Conservation (phyloP, 179 eudicot genomes). For the Beta lomatogona region DNA sequence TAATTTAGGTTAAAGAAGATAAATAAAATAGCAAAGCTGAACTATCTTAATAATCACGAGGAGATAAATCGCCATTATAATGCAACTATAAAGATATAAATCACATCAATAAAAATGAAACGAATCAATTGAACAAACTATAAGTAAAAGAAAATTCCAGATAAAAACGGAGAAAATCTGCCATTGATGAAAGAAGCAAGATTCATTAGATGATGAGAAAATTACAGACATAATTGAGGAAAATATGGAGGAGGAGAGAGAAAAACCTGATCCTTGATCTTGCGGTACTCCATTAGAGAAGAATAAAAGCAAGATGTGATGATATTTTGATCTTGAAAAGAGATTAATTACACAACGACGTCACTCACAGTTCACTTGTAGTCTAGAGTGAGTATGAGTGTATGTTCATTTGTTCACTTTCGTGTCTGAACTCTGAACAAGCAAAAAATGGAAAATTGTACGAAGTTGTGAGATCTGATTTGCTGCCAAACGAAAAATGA, state of each 20-base stretch:
- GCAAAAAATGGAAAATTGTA: neutral
- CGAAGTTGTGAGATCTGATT: neutral
- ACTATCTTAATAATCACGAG: neutral
- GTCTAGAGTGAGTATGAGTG: neutral
- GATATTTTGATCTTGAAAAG: neutral
- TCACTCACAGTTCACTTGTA: neutral
- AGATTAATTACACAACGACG: neutral
- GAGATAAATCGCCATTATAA: neutral
- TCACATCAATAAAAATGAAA: neutral
- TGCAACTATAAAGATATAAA: neutral
- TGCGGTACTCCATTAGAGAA: slow-evolving; percentile 69
- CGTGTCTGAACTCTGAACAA: slow-evolving; percentile 12
- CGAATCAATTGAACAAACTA: neutral
- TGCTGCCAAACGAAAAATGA: neutral
- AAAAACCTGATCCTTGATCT: slow-evolving; percentile 68
- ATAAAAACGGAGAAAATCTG: neutral
- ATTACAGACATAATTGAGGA: neutral
- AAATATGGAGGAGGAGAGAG: slow-evolving; percentile 3
- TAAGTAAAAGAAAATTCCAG: neutral
- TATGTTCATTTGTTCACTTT: neutral
- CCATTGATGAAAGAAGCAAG: neutral
- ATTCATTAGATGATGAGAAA: no score
- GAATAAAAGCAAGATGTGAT: neutral
- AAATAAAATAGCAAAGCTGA: neutral
- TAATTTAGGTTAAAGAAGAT: neutral